Percentiles rank a stretch among this genome's conserved stretches.
These are phyloP conservation scores for Holtermanniella nyarrowii DNA, from an alignment of 768 basidiomycete genomes.

Conservation along the genomic window DNA sequence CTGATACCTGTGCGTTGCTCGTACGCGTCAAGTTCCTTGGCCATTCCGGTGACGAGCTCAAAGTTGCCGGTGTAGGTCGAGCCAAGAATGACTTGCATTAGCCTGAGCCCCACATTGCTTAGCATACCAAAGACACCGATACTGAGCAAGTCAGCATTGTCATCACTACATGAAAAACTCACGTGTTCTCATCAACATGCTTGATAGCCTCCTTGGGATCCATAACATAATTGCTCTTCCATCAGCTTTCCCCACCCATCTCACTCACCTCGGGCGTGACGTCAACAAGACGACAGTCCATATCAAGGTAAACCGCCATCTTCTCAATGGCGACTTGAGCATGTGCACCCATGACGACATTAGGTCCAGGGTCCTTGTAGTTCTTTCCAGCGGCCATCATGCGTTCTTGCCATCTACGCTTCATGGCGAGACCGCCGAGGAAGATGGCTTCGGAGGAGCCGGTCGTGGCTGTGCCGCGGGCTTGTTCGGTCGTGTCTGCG, in stretches of 20 bases:
- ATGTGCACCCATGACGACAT: constrained; percentile 47
- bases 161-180: background rate
- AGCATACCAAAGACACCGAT: constrained; percentile 52
- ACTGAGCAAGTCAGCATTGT: constrained; percentile 29
- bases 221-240: constrained; percentile 59
- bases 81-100: constrained; percentile 33
- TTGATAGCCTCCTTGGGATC: constrained; percentile 58
- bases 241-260: background rate
- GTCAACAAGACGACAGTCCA: constrained; percentile 57
- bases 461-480: constrained; percentile 61
- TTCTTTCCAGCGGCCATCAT: constrained; percentile 58
- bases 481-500: constrained; percentile 48
- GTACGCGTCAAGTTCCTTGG: constrained; percentile 51
- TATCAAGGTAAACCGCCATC: constrained; percentile 57
- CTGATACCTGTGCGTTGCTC: constrained; percentile 45
- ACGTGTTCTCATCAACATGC: constrained; percentile 55
- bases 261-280: constrained; percentile 47
- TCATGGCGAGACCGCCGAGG: constrained; percentile 62
- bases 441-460: constrained; percentile 64
- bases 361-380: constrained; percentile 56
- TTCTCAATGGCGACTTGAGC: constrained; percentile 63
- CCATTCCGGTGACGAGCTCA: constrained; percentile 78
- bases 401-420: constrained; percentile 57
- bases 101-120: constrained; percentile 40
- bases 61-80: constrained; percentile 51